These are phyloP conservation scores for Akanthomyces uredinophilus DNA, from an alignment of 2,329 filamentous ascomycete species.

Conservation along the genomic window DNA sequence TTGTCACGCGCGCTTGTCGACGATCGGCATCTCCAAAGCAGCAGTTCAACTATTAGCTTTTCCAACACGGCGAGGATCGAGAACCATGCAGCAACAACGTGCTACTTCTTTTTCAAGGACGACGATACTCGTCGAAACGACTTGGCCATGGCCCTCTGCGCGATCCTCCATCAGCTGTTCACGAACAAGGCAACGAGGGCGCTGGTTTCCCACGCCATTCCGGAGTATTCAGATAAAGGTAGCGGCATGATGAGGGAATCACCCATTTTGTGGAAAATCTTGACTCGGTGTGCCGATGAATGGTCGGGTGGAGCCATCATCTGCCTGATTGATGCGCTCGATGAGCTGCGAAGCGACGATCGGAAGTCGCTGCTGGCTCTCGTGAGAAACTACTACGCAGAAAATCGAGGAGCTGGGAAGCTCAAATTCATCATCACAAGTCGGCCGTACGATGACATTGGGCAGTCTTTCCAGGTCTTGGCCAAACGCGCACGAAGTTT, in stretches of 20 bases:
- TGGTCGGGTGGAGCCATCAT: not conserved
- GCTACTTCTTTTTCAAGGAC: constrained; percentile 37
- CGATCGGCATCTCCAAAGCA: constrained; percentile 19
- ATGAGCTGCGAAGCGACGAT: not conserved
- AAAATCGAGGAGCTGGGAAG: not conserved
- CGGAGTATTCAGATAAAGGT: not conserved
- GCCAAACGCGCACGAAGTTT: not conserved
- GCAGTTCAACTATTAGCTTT: not conserved
- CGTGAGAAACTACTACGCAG: not conserved
- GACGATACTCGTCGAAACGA: constrained; percentile 28
- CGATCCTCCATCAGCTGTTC: constrained; percentile 34
- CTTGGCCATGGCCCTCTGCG: constrained; percentile 27
- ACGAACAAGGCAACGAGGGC: not conserved
- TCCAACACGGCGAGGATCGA: not conserved
- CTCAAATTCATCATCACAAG: constrained; percentile 9
- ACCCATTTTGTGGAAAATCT: not conserved
- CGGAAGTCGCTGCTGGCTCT: not conserved
- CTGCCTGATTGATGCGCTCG: constrained; percentile 5
- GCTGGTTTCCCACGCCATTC: not conserved
- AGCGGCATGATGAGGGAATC: not conserved
- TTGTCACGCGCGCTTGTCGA: constrained; percentile 31
- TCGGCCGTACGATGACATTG: constrained; percentile 1
- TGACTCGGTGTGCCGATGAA: not conserved
- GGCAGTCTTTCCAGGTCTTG: not conserved
- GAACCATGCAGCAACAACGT: constrained; percentile 19